Evolutionary conservation across 2,329 filamentous ascomycete genomes (phyloP), one percentile per base, ranked within the genome.

Genomic region (Cercospora sp.): DNA sequence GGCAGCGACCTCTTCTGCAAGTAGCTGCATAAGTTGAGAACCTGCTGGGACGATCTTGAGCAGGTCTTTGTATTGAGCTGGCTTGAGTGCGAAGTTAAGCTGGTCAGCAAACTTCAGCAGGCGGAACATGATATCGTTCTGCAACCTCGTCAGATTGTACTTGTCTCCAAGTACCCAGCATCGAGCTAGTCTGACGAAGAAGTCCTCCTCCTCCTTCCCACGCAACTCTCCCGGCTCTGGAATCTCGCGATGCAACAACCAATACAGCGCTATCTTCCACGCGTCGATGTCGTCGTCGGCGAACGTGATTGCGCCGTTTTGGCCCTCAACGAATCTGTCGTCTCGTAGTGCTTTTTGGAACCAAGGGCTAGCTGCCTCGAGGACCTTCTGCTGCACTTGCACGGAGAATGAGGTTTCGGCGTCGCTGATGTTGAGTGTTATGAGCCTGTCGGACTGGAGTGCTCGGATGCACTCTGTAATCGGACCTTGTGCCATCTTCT

Each of bases 201-300:
- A 28, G 26, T 28, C 26, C 26, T 28, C 26, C 26, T 28, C 26
- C 26, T 28, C 26, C 26, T 28, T 28, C 26, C 7, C 6, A 30
- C 28, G 6, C 28, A 8, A 7, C 28, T 8, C 28, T 30, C 8
- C 26, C 26, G 26, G 26, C 26, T 2, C 5, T 30, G 28, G 28
- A 8, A 30, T 8, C 28, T 12, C 9, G 30, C 9, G 30, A 7
- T 66, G 51, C 12, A 64, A 12, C 13, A 69, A 61, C 69, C 69
- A 70, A 49, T 57, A 66, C 4, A 65, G 26, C 9, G 43, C 10
- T 18, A 30, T 2, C 26, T 28, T 28, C 26, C 26, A 28, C 6
- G 26, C 6, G 26, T 28, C 26, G 26, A 26, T 5, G 10, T 70
- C 69, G 26, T 70, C 69, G 4, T 70, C 63, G 1, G 51, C 40